A percentile compares a stretch with the other conserved stretches of the same genome.
Evolutionary conservation across 345 rosid genomes (phyloP).

Genomic region (Eucalyptus regnans): DNA sequence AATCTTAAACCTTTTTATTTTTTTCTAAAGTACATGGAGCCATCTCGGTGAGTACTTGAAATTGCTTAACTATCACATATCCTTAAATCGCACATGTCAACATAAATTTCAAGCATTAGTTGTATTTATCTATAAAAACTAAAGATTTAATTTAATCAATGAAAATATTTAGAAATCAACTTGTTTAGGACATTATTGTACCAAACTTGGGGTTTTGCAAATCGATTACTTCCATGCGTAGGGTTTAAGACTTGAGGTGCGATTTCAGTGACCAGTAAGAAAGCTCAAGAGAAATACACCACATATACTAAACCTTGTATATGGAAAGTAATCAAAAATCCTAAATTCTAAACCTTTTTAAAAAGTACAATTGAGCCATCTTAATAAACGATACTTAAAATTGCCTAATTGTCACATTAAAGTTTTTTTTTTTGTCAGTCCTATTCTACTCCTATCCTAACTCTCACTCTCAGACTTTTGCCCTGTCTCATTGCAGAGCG

Average conservation of each 20-base stretch:
- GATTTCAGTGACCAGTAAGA: not conserved
- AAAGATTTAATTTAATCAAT: not conserved
- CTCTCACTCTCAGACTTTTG: too few species aligned
- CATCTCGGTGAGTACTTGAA: not conserved
- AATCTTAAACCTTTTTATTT: not conserved
- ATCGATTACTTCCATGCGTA: not conserved
- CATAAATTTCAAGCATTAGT: not conserved
- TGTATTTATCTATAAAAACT: not conserved
- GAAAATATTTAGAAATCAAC: not conserved
- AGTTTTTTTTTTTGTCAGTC: not conserved
- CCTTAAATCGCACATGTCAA: not conserved
- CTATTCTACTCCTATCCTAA: too few species aligned
- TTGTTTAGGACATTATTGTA: not conserved
- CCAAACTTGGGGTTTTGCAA: not conserved
- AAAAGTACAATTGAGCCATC: not conserved
- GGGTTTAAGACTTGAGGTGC: not conserved
- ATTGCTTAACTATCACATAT: not conserved
- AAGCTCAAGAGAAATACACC: not conserved
- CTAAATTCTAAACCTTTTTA: not conserved
- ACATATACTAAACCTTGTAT: not conserved
- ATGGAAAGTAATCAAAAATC: not conserved
- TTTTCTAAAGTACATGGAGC: not conserved
- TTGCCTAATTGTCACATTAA: not conserved
- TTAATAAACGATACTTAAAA: not conserved
- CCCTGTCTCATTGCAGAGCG: too few species aligned